Evolutionary conservation across 257 asterid species (phyloP).

Genomic region (Petunia axillaris): DNA sequence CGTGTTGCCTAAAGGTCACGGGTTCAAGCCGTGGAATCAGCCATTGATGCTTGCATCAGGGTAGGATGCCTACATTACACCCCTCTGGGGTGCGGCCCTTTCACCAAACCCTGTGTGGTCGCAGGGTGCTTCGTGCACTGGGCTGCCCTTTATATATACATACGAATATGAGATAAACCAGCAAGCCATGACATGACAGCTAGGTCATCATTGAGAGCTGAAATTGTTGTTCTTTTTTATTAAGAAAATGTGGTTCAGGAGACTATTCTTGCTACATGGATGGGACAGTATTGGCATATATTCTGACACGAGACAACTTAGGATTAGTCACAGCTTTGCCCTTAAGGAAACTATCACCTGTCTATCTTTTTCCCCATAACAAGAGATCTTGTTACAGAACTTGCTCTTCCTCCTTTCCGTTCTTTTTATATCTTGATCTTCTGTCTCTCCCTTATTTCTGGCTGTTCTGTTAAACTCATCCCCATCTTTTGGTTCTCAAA

Average conservation of each 20-base stretch:
- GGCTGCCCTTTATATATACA: neutral
- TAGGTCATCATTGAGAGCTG: neutral
- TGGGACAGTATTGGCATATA: neutral
- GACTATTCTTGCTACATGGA: neutral
- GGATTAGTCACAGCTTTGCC: neutral
- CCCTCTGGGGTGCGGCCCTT: too few species aligned
- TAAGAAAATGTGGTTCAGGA: neutral
- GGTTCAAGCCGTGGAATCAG: too few species aligned
- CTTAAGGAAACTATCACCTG: neutral
- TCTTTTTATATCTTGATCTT: neutral
- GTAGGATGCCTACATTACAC: too few species aligned
- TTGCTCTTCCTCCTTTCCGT: slow-evolving; percentile 16
- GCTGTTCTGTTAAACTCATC: neutral
- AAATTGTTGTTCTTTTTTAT: neutral
- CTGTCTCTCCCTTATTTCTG: neutral
- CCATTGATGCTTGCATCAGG: too few species aligned
- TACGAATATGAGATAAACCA: slow-evolving; percentile 18
- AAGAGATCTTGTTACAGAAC: neutral
- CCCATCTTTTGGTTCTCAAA: neutral
- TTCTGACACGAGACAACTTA: neutral
- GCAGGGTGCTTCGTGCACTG: too few species aligned
- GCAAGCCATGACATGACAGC: slow-evolving; percentile 15
- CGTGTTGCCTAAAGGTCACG: too few species aligned
- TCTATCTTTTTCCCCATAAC: neutral
- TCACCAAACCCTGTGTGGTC: too few species aligned